These are phyloP conservation scores for Saccharomyces hybrid DNA, from an alignment of 1,139 yeast genomes.

Conservation along the genomic window DNA sequence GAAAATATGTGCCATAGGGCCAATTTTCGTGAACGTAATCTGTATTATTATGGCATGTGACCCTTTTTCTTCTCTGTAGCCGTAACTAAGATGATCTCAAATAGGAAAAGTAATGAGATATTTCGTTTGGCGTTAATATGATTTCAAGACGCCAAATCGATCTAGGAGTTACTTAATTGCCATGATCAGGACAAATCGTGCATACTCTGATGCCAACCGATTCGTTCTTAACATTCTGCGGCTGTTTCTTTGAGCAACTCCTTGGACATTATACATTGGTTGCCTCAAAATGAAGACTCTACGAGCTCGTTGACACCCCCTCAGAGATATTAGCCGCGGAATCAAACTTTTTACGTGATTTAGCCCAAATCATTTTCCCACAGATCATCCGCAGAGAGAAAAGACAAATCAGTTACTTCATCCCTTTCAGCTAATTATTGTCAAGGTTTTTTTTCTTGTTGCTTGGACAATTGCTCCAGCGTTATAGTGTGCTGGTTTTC, in stretches of 20 bases:
- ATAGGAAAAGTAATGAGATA: not conserved
- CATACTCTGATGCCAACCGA: not conserved
- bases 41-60: not conserved
- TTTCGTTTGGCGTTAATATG: not conserved
- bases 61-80: not conserved
- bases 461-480: not conserved
- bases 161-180: not conserved
- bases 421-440: not conserved
- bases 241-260: not conserved
- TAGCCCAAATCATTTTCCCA: not conserved
- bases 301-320: not conserved
- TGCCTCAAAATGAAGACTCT: not conserved
- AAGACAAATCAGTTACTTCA: not conserved
- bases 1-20: no score
- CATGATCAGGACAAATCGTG: not conserved
- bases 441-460: not conserved
- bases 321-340: not conserved
- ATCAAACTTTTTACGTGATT: not conserved
- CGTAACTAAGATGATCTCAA: not conserved
- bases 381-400: not conserved
- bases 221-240: not conserved
- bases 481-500: not conserved
- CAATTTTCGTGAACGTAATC: not conserved
- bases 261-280: not conserved
- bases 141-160: not conserved